Evolutionary conservation across 2,329 filamentous ascomycete genomes (phyloP).

Genomic region (Hypoxylon rubiginosum): DNA sequence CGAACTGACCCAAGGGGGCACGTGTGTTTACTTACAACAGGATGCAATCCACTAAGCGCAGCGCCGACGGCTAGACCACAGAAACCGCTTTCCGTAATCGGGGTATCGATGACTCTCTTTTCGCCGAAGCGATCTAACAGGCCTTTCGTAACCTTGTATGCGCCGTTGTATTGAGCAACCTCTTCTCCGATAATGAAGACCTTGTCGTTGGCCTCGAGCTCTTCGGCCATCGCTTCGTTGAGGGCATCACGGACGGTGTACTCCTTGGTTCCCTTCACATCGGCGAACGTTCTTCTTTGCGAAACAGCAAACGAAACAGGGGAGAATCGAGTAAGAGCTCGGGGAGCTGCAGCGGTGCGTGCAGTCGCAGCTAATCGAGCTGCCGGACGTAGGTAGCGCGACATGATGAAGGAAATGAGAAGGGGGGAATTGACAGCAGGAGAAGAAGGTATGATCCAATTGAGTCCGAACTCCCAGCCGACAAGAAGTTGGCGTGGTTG

Average conservation of each 20-base stretch:
- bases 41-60: constrained; percentile 92
- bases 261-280: constrained; percentile 76
- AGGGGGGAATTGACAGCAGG: constrained; percentile 12
- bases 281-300: constrained; percentile 69
- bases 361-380: constrained; percentile 63
- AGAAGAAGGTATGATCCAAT: constrained; percentile 13
- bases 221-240: constrained; percentile 97
- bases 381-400: constrained; percentile 66
- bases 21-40: constrained; percentile 76
- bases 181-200: constrained; percentile 98
- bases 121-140: constrained; percentile 97
- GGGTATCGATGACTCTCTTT: constrained; percentile 96
- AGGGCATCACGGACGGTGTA: constrained; percentile 96
- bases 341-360: constrained; percentile 54
- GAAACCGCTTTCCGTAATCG: constrained; percentile 98
- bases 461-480: constrained; percentile 40
- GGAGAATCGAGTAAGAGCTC: constrained; percentile 54
- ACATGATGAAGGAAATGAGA: constrained; percentile 56
- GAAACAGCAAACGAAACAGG: constrained; percentile 54
- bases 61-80: constrained; percentile 93
- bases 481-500: constrained; percentile 36
- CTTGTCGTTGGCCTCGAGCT: constrained; percentile 94
- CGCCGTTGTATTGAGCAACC: constrained; percentile 99
- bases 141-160: constrained; percentile 99
- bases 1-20: background rate